Evolutionary conservation across 192 early-diverging fungal species (phyloP).

Genomic region (Polychytrium aggregatum): DNA sequence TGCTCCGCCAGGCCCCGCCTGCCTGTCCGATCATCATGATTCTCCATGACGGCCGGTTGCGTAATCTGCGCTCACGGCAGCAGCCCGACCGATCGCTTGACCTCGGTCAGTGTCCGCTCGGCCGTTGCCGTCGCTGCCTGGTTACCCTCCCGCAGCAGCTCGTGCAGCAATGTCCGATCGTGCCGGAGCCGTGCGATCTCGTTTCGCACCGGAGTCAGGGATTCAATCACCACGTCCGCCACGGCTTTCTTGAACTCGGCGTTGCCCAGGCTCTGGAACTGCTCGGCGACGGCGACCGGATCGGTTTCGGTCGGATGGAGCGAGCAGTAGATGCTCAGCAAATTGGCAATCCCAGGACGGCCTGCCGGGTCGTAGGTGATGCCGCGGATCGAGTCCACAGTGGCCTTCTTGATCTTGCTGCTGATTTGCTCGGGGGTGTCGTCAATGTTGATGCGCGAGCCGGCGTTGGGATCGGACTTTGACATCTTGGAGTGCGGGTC

Average conservation of each 20-base stretch:
- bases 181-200: slow-evolving; percentile 43
- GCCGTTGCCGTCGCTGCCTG: slow-evolving; percentile 50
- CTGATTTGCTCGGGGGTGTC: slow-evolving; percentile 58
- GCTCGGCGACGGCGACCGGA: slow-evolving; percentile 23
- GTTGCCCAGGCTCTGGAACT: slow-evolving; percentile 35
- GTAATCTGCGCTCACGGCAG: too few species aligned
- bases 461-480: slow-evolving; percentile 63
- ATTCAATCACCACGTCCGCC: slow-evolving; percentile 47
- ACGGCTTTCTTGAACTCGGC: slow-evolving; percentile 66
- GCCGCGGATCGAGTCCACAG: slow-evolving; percentile 51
- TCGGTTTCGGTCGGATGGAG: slow-evolving; percentile 5
- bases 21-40: too few species aligned
- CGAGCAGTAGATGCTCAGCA: slow-evolving; percentile 67
- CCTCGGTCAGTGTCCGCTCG: slow-evolving; percentile 39
- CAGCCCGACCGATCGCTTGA: slow-evolving; percentile 47
- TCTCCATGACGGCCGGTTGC: too few species aligned
- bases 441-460: slow-evolving; percentile 61
- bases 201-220: slow-evolving; percentile 53
- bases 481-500: slow-evolving; percentile 78
- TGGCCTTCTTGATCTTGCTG: slow-evolving; percentile 57
- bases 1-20: too few species aligned
- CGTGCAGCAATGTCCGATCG: slow-evolving; percentile 52
- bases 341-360: slow-evolving; percentile 74
- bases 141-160: slow-evolving; percentile 54
- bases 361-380: slow-evolving; percentile 59